These are phyloP conservation scores for Leucosporidium creatinivorum DNA, from an alignment of 768 basidiomycete species.

Conservation along the genomic window DNA sequence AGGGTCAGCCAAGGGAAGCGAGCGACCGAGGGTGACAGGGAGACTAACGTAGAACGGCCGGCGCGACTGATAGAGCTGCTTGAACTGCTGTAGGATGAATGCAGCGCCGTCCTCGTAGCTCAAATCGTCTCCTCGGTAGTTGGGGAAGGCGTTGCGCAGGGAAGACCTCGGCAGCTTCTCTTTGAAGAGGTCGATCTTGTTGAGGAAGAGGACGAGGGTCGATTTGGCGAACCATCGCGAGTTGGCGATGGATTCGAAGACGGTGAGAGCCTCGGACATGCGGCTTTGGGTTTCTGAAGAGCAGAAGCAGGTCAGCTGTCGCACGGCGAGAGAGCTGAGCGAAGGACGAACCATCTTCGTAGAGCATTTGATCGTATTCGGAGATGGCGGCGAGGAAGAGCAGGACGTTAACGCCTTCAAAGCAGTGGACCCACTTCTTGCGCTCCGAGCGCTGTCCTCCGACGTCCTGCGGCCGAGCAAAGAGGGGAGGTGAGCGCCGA, in stretches of 20 bases:
- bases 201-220: constrained; percentile 55
- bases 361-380: constrained; percentile 55
- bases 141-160: constrained; percentile 30
- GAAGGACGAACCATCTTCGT: neutral
- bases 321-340: neutral
- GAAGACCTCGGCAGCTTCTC: constrained; percentile 67
- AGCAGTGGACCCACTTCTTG: constrained; percentile 70
- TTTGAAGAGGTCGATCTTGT: constrained; percentile 71
- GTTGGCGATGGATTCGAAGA: constrained; percentile 95
- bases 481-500: too few relatives aligned
- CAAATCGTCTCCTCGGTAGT: neutral
- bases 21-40: too few relatives aligned
- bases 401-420: constrained; percentile 72
- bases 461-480: constrained; percentile 50
- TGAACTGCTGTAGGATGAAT: neutral
- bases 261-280: constrained; percentile 88
- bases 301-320: neutral
- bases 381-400: constrained; percentile 86
- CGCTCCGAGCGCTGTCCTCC: constrained; percentile 71
- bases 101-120: neutral
- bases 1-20: too few relatives aligned
- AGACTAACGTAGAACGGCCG: neutral
- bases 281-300: constrained; percentile 54
- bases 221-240: constrained; percentile 92
- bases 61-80: neutral